Base-by-base conservation (phyloP, 2,329 filamentous ascomycete genomes). In the Paraphaeosphaeria minitans region DNA sequence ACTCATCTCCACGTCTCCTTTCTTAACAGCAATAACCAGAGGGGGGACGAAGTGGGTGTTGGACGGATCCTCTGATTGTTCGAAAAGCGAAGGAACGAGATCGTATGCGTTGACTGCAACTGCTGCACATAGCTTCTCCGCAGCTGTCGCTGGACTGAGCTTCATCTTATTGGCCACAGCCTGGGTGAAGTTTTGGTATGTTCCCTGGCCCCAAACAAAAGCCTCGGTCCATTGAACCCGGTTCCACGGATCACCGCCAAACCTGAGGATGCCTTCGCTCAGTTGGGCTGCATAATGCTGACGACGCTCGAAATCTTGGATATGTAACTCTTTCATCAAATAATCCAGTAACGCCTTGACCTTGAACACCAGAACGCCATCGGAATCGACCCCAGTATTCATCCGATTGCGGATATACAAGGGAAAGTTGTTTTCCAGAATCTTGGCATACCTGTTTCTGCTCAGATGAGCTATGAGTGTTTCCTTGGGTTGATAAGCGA, bases 401-500 rank as follows among this genome's bases (percentile, higher is more conserved):
- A 48, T 7, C 13, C 50, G 56, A 16, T 53, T 58, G 33, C 31
- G 14, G 16, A 58, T 22, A 27, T 46, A 53, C 9, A 54, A 12
- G 2, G 19, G 13, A 19, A 53, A 5, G 21, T 58, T 58, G 14
- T 33, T 27, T 6, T 43, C 3, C 27, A 50, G 13, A 29, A 43
- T 41, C 22, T 45, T 31, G 16, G 4, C 10, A 19, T 47, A 21
- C 2, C 45, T 2, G 0, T 19, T n/a, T 2, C 12, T 37, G n/a
- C 22, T 13, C n/a, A 21, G 16, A 3, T 9, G 12, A 19, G 48
- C 14, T 1, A 16, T 7, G 19, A 53, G 48, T 12, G 46, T 9
- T 12, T 55, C 45, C 16, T 35, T 54, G 45, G 54, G 42, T 31
- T 57, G 58, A 29, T 52, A 4, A 3, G 35, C 37, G 21, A 60